These are phyloP conservation scores for Marasmius sp. DNA, from an alignment of 1,284 basidiomycete genomes.

Conservation along the genomic window DNA sequence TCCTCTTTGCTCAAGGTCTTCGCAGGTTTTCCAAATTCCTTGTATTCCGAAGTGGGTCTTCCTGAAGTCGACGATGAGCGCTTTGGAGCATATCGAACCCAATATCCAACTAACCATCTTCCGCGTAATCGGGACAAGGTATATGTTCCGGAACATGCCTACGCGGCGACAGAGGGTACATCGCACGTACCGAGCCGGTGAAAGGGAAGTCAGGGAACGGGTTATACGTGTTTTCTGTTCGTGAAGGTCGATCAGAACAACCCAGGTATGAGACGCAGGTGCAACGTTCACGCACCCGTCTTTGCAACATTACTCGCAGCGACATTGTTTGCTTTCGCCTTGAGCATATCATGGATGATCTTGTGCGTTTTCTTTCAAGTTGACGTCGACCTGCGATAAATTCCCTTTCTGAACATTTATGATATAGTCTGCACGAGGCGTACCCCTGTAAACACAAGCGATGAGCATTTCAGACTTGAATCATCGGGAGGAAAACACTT, in stretches of 20 bases:
- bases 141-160: constrained; percentile 76
- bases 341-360: constrained; percentile 63
- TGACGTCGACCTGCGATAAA: background rate
- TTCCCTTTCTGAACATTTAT: constrained; percentile 17
- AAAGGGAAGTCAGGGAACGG: constrained; percentile 70
- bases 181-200: constrained; percentile 70
- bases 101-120: constrained; percentile 52
- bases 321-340: background rate
- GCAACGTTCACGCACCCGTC: background rate
- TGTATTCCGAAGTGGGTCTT: constrained; percentile 61
- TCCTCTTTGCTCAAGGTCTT: constrained; percentile 65
- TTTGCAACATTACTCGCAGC: constrained; percentile 2
- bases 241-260: background rate
- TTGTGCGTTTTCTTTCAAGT: constrained; percentile 76
- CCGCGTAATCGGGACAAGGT: constrained; percentile 77
- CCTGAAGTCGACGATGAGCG: constrained; percentile 40
- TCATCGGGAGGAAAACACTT: constrained; percentile 31
- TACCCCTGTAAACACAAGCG: constrained; percentile 40
- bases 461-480: background rate
- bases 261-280: background rate
- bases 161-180: constrained; percentile 73
- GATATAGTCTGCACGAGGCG: background rate
- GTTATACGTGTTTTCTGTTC: constrained; percentile 67
- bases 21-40: constrained; percentile 57
- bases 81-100: constrained; percentile 13